Base-by-base conservation (phyloP, 305 asterid genomes). In the Fraxinus dipetala region DNA sequence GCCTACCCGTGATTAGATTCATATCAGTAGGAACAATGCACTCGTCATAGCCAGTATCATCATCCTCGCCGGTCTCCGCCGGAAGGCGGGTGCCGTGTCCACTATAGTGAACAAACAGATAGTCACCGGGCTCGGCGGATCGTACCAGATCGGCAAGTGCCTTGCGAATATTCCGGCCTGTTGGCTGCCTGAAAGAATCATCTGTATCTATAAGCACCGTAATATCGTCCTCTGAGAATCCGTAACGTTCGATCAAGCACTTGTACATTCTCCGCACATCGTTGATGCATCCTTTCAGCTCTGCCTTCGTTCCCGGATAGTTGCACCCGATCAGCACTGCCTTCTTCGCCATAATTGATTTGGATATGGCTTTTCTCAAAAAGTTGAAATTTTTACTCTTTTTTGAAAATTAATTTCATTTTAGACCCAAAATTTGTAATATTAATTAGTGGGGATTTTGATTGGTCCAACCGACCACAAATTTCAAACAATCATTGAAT, bases 41-140 rank as follows among this genome's bases (percentile, higher is more conserved):
- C 87, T 94, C 98, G 77, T 94, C 97, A 48, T 87, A 93, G 81
- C 98, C 98, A 36, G 98, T 94, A 80, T 94, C 98, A 72, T 94
- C 98, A 32, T 91, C 95, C 91, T 95, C 99, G 69, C 99, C 98
- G 26, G 97, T 92, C 89, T 93, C 97, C 63, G 98, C 97, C 43
- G 98, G 98, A 9, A 94, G 92, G 45, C 98, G 93, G 10, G 98
- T 94, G 4, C 97, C 98, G 78, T 94, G 98, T 73, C 98, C 98
- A 67, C 98, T 94, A 81, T 94, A 94, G 87, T 93, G 97, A 4
- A 95, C 97, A 81, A 95, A 95, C 65, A 95, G 90, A 72, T 78
- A 85, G 72, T 95, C 98, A 0, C 98, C 97, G 61, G 90, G 80
- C 31, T 78, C 73, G 56, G 93, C 97, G 43, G 94, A 89, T 78